Base-by-base conservation (phyloP, 1,139 yeast genomes). In the Yamadazyma dendronema region DNA sequence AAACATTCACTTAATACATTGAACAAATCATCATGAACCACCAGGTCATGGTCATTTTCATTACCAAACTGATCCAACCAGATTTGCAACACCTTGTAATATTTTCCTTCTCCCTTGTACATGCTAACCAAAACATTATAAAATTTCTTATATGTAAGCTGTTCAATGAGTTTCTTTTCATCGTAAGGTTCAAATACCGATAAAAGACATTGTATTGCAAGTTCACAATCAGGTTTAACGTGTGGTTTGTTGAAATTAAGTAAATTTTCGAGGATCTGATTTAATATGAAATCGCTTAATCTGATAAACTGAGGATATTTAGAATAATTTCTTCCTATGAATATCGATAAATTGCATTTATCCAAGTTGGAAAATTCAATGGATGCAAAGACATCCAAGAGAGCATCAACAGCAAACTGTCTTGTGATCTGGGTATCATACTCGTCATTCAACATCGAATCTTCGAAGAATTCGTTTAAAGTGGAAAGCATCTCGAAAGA, bases 401-500 rank as follows among this genome's bases (percentile, higher is more conserved):
- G 58, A 3, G 83, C 79, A 39, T 82, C 86, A 12, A 81, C 60
- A n/a, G 84, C 72, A 44, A 78, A 77, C 54, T 84, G 94, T 14
- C 94, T 65, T 37, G 66, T 78, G 13, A 79, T 59, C 5, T 59
- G 56, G 3, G 59, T 53, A 17, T 44, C 46, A 9, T 57, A 50
- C 34, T 72, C 77, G 22, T 72, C 80, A 51, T 87, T 86, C 37
- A 87, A 55, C 31, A 72, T 66, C 0, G 83, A 63, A 51, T 85
- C 92, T 53, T 87, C 96, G 54, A 87, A 83, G 22, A 83, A 85
- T 53, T 85, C 94, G 53, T 86, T 84, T 44, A 87, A 55, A 0
- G 84, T 74, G 0, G 82, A 69, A 36, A 86, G 69, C 65, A 82
- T 74, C 29, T 75, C 76, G 22, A 77, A 70, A 6, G 84, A 72